phyloP scores from a whole-genome alignment of 345 rosid species.

The Toxicodendron radicans region DNA sequence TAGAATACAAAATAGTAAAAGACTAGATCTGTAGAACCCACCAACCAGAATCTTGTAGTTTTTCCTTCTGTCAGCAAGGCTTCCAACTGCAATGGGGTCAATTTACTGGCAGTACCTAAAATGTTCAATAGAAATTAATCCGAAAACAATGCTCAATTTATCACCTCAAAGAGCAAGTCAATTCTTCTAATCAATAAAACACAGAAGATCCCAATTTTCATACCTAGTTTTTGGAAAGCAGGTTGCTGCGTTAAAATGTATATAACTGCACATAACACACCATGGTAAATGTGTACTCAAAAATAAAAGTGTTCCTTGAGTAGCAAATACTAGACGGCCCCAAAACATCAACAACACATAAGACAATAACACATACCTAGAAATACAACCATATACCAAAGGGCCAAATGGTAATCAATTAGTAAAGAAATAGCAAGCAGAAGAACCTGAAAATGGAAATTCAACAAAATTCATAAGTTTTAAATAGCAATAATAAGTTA shows the following conservation, averaged over 20 bases:
- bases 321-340: neutral
- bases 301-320: neutral
- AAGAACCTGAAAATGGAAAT: conserved; percentile 52
- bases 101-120: conserved; percentile 62
- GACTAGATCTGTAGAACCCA: conserved; percentile 39
- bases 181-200: neutral
- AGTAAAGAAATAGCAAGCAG: conserved; percentile 58
- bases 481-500: neutral
- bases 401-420: conserved; percentile 71
- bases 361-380: conserved; percentile 44
- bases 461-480: conserved; percentile 21
- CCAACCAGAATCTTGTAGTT: conserved; percentile 88
- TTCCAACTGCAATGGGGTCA: conserved; percentile 89
- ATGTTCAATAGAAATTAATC: conserved; percentile 13
- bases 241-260: conserved; percentile 74
- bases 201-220: conserved; percentile 10
- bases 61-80: conserved; percentile 70
- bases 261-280: conserved; percentile 48
- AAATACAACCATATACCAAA: conserved; percentile 63
- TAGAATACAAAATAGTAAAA: conserved; percentile 4
- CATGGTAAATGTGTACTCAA: neutral
- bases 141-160: neutral
- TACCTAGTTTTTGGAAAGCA: conserved; percentile 66
- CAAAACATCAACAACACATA: neutral
- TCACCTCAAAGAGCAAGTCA: neutral